These are phyloP conservation scores for Massarina eburnea DNA, from an alignment of 2,329 filamentous ascomycete species.

Conservation along the genomic window DNA sequence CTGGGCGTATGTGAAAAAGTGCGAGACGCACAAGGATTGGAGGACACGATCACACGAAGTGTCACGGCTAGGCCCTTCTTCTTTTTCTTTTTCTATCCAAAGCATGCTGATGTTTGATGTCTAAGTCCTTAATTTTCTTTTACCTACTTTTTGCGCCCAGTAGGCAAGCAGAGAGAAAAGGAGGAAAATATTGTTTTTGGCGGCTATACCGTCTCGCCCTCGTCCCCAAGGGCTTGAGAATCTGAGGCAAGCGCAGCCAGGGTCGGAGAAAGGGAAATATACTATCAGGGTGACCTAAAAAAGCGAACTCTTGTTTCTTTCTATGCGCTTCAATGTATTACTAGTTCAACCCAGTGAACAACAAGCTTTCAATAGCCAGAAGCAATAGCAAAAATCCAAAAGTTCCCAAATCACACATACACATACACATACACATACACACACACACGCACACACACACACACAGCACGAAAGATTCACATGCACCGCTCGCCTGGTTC, in stretches of 20 bases:
- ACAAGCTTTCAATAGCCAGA: too few species aligned
- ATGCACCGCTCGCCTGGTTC: too few species aligned
- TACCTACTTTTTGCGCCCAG: conserved; percentile 2
- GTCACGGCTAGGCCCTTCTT: conserved; percentile 29
- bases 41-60: conserved; percentile 13
- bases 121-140: conserved; percentile 32
- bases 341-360: too few species aligned
- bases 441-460: too few species aligned
- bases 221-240: not conserved
- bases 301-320: too few species aligned
- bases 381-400: too few species aligned
- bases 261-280: conserved; percentile 5
- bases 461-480: too few species aligned
- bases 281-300: not conserved
- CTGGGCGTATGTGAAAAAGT: too few species aligned
- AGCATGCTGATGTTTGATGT: conserved; percentile 20
- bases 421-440: too few species aligned
- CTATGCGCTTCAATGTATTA: too few species aligned
- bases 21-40: too few species aligned
- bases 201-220: conserved; percentile 22
- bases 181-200: conserved; percentile 10
- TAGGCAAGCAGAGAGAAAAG: conserved; percentile 2
- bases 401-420: too few species aligned
- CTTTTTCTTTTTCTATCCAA: conserved; percentile 15
- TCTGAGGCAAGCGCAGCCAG: conserved; percentile 21